phyloP scores from a whole-genome alignment of 306 rosid genomes.

The Cyclanthera cordifolia region DNA sequence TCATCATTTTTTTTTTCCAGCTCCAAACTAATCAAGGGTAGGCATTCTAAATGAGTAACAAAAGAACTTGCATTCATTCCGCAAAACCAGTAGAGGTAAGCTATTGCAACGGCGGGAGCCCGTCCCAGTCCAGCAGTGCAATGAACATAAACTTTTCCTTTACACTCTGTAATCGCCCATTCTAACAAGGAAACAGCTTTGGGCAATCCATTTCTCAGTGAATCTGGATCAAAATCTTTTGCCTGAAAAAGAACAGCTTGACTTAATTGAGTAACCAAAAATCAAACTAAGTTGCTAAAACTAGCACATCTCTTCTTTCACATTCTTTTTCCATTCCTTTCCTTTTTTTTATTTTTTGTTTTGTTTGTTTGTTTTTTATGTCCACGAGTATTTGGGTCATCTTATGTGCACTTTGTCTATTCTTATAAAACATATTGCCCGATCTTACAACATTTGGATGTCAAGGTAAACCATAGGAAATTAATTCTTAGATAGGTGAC shows the following conservation, averaged over 20 bases:
- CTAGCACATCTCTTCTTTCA: background rate
- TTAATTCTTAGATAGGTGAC: no score
- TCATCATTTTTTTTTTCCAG: background rate
- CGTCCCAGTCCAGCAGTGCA: conserved; percentile 95
- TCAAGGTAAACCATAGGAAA: no score
- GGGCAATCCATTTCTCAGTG: conserved; percentile 57
- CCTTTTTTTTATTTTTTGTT: background rate
- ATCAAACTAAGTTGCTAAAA: background rate
- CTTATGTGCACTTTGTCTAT: no score
- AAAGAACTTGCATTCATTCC: conserved; percentile 55
- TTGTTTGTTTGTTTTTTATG: no score
- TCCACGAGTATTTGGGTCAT: no score
- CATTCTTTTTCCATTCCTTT: background rate
- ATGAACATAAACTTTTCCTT: conserved; percentile 71
- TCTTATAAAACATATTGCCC: no score
- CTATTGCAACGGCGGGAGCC: conserved; percentile 81
- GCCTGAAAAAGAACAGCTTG: conserved; percentile 37
- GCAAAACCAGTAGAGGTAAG: conserved; percentile 84
- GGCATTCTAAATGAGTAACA: background rate
- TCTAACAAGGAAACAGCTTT: conserved; percentile 85
- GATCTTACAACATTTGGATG: no score
- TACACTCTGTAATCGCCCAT: conserved; percentile 75
- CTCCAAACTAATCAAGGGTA: background rate
- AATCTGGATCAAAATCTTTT: conserved; percentile 79
- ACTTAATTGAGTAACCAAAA: background rate